A percentile compares a stretch with the other conserved stretches of the same genome.
Conservation (phyloP, 2,329 filamentous ascomycete species). For the Aspergillus puulaauensis region DNA sequence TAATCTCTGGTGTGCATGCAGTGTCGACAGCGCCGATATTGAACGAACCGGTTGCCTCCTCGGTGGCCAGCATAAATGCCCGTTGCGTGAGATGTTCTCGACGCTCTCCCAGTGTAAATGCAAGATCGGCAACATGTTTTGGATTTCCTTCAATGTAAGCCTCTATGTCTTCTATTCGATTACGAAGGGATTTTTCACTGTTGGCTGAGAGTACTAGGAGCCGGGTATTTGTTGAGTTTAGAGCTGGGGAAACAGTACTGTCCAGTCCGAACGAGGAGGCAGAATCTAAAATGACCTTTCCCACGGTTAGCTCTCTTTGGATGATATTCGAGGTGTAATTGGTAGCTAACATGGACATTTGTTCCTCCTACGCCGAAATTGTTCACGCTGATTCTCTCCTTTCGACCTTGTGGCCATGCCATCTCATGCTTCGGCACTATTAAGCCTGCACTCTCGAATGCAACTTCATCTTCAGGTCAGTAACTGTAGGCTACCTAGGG, state of each 20-base stretch:
- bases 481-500: not conserved
- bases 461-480: conserved; percentile 1
- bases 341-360: conserved; percentile 11
- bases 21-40: not conserved
- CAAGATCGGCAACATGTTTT: not conserved
- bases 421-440: conserved; percentile 6
- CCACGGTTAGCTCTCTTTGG: not conserved
- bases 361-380: conserved; percentile 25
- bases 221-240: not conserved
- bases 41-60: not conserved
- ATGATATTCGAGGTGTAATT: no score
- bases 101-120: conserved; percentile 9
- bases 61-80: not conserved
- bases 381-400: conserved; percentile 26
- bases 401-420: conserved; percentile 20
- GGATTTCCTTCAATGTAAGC: conserved; percentile 2
- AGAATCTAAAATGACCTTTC: not conserved
- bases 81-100: conserved; percentile 10
- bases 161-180: not conserved
- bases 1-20: not conserved
- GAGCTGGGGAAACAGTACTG: not conserved
- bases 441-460: conserved; percentile 8
- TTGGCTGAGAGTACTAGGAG: conserved; percentile 10
- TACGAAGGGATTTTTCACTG: not conserved
- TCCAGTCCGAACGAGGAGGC: not conserved